Evolutionary conservation across 2,329 filamentous ascomycete genomes (phyloP).

Genomic region (Alternaria gansuensis): DNA sequence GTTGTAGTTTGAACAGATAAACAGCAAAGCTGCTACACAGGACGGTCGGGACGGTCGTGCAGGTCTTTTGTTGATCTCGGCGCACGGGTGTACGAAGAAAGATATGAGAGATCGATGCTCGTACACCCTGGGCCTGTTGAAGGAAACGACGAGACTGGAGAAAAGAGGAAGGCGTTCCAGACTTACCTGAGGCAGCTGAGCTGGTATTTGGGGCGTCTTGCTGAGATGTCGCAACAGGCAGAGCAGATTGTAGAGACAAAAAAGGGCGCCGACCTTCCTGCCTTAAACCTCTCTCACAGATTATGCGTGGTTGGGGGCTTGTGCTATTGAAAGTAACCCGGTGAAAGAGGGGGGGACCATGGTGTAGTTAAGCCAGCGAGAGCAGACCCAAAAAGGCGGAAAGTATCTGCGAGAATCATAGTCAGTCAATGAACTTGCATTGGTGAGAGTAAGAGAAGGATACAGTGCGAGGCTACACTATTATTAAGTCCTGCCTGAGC

Average conservation of each 20-base stretch:
- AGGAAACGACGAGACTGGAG: too few species aligned
- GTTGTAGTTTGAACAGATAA: slow-evolving; percentile 4
- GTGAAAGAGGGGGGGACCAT: background rate
- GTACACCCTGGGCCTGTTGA: background rate
- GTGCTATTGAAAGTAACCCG: too few species aligned
- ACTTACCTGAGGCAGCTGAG: background rate
- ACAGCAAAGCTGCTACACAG: background rate
- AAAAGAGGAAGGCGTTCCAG: too few species aligned
- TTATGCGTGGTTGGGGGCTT: too few species aligned
- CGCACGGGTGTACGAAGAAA: background rate
- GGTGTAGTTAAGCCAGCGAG: background rate
- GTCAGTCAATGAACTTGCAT: background rate
- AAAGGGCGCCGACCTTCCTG: too few species aligned
- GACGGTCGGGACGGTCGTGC: background rate
- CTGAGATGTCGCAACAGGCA: background rate
- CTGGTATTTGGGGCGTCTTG: background rate
- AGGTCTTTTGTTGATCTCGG: slow-evolving; percentile 11
- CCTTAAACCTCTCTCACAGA: too few species aligned
- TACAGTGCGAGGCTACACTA: background rate
- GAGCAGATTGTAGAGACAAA: too few species aligned
- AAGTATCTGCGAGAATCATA: background rate
- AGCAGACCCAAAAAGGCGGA: background rate
- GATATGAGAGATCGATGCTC: slow-evolving; percentile 9
- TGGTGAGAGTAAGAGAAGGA: background rate
- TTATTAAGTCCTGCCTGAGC: background rate